Evolutionary conservation across 2,329 filamentous ascomycete species (phyloP), one percentile per base, ranked within the genome.

Genomic region (Cladophialophora bantiana): DNA sequence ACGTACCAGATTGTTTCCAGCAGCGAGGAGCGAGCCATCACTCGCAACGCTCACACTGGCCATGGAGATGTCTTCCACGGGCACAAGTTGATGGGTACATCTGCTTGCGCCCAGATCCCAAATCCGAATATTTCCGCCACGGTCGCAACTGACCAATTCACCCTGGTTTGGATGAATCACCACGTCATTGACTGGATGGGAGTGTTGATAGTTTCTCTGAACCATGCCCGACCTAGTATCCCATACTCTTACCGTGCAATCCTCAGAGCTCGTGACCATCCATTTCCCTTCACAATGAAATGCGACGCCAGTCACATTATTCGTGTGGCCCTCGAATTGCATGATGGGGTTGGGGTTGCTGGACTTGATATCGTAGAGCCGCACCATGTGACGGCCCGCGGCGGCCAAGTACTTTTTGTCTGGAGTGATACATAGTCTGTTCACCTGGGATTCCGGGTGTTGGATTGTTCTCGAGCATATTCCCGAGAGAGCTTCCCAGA

Each of bases 131-230:
- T 93, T 96, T 56, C 95, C 95, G 56, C 91, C 90, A 38, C 94
- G 89, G 78, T 99, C 95, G 77, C 94, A 97, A 78, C 92, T 96
- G 75, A 99, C 97, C 68, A 99, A 90, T 82, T 99, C 95, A 67
- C 94, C 95, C 82, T 99, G 95, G 77, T 99, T 99, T 0, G 95
- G 95, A 78, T 99, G 95, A 64, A 99, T 99, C n/a, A 98, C 95
- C 7, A 99, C 95, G 78, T 99, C 95, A 76, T 97, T 99, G 60
- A 94, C 95, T 0, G 95, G 89, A 38, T 89, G 90, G 61, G 90
- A 91, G 77, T 99, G 95, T 72, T 87, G 90, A 78, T 99, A 99
- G 80, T 94, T 97, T 62, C 95, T 88, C 80, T 99, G 95, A 62
- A 98, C 88, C 65, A 86, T 89, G 54, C 92, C 94, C 12, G 86